These are phyloP conservation scores for Aphanomyces invadans DNA, from an alignment of 352 stramenopile genomes.

Conservation along the genomic window DNA sequence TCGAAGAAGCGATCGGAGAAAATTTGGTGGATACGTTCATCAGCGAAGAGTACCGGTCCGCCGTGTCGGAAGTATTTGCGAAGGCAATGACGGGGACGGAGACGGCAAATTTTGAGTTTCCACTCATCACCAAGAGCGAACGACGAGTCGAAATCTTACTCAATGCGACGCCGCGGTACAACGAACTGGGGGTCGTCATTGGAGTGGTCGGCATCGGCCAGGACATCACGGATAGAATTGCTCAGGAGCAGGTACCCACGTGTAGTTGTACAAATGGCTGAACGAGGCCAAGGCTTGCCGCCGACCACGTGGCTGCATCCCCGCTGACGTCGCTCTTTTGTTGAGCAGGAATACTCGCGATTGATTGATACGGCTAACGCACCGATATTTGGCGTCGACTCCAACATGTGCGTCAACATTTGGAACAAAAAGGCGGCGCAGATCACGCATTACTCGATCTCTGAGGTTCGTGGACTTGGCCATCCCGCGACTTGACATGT, in stretches of 20 bases:
- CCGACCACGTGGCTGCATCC: too few species aligned
- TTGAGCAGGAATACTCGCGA: slow-evolving; percentile 38
- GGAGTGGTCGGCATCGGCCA: slow-evolving; percentile 60
- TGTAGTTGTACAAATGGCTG: too few species aligned
- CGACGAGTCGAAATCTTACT: slow-evolving; percentile 32
- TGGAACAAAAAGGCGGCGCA: slow-evolving; percentile 54
- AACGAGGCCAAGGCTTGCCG: too few species aligned
- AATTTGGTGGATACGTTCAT: slow-evolving; percentile 53
- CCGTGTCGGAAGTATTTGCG: slow-evolving; percentile 28
- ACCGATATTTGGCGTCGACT: slow-evolving; percentile 87
- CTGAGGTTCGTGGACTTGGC: too few species aligned
- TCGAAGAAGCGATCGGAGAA: slow-evolving; percentile 39
- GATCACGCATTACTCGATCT: slow-evolving; percentile 55
- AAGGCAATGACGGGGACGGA: slow-evolving; percentile 29
- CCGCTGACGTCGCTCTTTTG: too few species aligned
- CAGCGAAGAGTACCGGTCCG: slow-evolving; percentile 42
- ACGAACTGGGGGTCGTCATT: slow-evolving; percentile 33
- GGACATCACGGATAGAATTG: slow-evolving; percentile 53
- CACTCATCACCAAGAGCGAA: slow-evolving; percentile 45
- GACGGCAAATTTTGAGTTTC: slow-evolving; percentile 79
- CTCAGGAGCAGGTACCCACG: slow-evolving; percentile 37
- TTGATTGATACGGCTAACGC: slow-evolving; percentile 89
- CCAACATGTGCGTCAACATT: slow-evolving; percentile 46
- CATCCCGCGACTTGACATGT: too few species aligned
- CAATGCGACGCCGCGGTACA: slow-evolving; percentile 29